Base-by-base conservation (phyloP, 2,329 filamentous ascomycete species). In the Talaromyces albobiverticillius region DNA sequence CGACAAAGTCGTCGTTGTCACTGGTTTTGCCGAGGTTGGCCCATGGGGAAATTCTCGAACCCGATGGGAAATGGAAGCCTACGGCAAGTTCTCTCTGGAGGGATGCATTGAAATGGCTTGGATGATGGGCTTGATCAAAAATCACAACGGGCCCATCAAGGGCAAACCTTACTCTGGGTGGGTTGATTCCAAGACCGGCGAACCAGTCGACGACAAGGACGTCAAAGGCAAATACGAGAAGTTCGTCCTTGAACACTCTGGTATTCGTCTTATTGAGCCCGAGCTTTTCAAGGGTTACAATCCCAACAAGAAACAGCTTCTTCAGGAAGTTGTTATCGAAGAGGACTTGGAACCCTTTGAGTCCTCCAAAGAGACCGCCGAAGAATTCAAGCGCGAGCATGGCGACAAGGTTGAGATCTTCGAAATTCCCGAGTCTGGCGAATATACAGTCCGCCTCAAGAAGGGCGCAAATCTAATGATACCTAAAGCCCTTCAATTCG, bases 71-170 rank as follows among this genome's bases (percentile, higher is more conserved):
- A 99, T 99, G 93, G 94, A 99, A 73, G 92, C 94, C 1, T 86
- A 92, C 62, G 94, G 94, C 69, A 84, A 96, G 68, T 99, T 99
- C 78, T 97, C 94, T 8, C 84, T 99, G 13, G 95, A 99, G 74
- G 94, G 94, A 26, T 97, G 94, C 67, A 88, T 99, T 57, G 94
- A 99, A 76, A 99, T 99, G 94, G 92, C 94, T 29, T 99, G 94
- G 94, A 90, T 99, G 73, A 99, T 97, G 93, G 94, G 94, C 68
- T 85, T 97, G 57, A 97, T 99, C 79, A 96, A 93, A 82, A 95
- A 99, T 74, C 90, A 96, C 79, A 97, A 97, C 64, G 94, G 94
- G 16, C 86, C 87, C 29, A 84, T 99, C 71, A 99, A 99, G 79
- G 94, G 94, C 71, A 88, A 95, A 78, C 88, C 88, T 60, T 97